Evolutionary conservation across 306 rosid genomes (phyloP).

Genomic region (Vigna mungo): DNA sequence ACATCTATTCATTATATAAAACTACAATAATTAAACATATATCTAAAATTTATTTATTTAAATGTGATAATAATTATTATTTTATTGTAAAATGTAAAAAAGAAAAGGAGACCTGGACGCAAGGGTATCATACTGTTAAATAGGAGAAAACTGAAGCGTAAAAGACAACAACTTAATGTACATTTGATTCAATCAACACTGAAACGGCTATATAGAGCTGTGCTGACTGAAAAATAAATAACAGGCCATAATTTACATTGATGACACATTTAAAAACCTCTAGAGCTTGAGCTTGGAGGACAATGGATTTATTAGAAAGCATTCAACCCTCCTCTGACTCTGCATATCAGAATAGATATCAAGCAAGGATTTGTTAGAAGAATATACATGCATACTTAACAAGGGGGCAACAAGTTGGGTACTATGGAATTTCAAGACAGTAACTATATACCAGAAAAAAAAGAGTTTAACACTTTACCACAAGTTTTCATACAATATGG

Average conservation of each 20-base stretch:
- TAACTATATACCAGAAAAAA: constrained; percentile 11
- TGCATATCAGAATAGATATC: constrained; percentile 48
- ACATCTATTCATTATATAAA: too few species aligned
- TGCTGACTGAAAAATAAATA: not conserved
- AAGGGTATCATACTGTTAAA: too few species aligned
- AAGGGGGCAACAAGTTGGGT: not conserved
- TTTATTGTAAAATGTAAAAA: too few species aligned
- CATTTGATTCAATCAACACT: too few species aligned
- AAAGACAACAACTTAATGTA: too few species aligned
- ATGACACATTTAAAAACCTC: not conserved
- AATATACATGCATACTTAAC: constrained; percentile 5
- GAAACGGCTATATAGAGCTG: too few species aligned
- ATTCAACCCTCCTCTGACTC: constrained; percentile 73
- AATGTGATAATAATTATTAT: too few species aligned
- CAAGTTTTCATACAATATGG: constrained; percentile 26
- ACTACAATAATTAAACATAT: too few species aligned
- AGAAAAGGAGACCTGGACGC: too few species aligned
- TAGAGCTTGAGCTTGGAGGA: constrained; percentile 33
- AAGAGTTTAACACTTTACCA: not conserved
- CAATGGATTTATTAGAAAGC: constrained; percentile 1
- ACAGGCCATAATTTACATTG: not conserved
- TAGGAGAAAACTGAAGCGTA: too few species aligned
- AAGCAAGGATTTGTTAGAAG: constrained; percentile 17
- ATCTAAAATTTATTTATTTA: too few species aligned
- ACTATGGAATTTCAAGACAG: constrained; percentile 17